phyloP scores from a whole-genome alignment of 2,329 filamentous ascomycete species.

The Colletotrichum horii region DNA sequence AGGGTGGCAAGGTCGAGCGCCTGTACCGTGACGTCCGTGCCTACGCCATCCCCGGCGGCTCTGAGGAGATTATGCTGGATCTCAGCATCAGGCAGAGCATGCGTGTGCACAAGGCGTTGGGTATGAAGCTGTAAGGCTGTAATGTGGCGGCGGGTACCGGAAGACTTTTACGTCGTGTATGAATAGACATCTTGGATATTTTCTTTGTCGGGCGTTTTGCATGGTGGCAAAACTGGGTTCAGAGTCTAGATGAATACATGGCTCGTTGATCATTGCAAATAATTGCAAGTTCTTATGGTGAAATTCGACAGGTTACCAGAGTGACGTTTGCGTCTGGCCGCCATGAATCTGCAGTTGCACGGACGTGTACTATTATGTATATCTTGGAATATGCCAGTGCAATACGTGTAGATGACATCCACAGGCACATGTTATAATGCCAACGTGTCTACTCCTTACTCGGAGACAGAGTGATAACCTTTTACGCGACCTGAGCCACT shows the following conservation, averaged over 20 bases:
- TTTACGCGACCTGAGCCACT: too few species aligned
- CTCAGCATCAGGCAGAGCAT: constrained; percentile 90
- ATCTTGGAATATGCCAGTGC: too few species aligned
- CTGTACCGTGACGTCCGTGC: constrained; percentile 94
- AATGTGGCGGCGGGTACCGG: neutral
- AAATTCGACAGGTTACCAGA: neutral
- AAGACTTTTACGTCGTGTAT: constrained; percentile 13
- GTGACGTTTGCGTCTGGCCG: neutral
- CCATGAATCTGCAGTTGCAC: too few species aligned
- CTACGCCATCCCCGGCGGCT: constrained; percentile 94
- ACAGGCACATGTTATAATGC: too few species aligned
- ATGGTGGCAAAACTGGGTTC: constrained; percentile 8
- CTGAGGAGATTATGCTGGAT: constrained; percentile 98
- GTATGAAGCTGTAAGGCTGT: constrained; percentile 84
- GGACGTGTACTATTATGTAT: too few species aligned
- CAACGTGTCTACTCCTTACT: too few species aligned
- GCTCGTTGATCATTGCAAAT: neutral
- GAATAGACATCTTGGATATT: constrained; percentile 16
- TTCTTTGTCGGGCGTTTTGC: constrained; percentile 20
- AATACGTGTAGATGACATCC: too few species aligned
- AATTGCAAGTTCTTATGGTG: neutral
- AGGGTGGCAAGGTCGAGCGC: constrained; percentile 94
- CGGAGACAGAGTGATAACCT: too few species aligned
- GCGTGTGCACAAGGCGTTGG: constrained; percentile 86
- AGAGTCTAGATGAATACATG: constrained; percentile 8